A percentile compares a stretch with the other conserved stretches of the same genome.
phyloP scores from a whole-genome alignment of 192 early-diverging fungal genomes.

The Gigaspora rosea region DNA sequence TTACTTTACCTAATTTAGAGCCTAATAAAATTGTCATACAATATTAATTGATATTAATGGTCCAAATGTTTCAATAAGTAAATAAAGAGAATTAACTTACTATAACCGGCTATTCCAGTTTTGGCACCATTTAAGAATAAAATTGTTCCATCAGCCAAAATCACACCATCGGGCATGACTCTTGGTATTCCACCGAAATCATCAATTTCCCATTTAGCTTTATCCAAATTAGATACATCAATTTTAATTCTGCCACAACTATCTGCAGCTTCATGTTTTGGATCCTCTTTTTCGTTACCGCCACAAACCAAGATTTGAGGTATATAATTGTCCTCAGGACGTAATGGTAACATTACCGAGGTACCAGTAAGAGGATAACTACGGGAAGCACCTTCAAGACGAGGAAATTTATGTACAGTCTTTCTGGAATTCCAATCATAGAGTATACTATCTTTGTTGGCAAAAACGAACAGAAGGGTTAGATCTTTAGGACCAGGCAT shows the following conservation, averaged over 20 bases:
- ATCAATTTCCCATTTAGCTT: slow-evolving; percentile 58
- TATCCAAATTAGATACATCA: slow-evolving; percentile 39
- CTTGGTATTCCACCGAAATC: slow-evolving; percentile 45
- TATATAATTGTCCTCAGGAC: slow-evolving; percentile 57
- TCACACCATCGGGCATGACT: slow-evolving; percentile 56
- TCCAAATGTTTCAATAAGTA: background rate
- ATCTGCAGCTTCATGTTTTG: slow-evolving; percentile 39
- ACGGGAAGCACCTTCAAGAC: slow-evolving; percentile 48
- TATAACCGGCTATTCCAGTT: slow-evolving; percentile 60
- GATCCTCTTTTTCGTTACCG: slow-evolving; percentile 44
- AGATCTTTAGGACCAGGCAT: slow-evolving; percentile 40
- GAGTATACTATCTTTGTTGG: slow-evolving; percentile 55
- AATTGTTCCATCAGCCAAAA: slow-evolving; percentile 57
- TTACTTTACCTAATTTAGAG: background rate
- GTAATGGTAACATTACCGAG: slow-evolving; percentile 57
- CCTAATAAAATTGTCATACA: background rate
- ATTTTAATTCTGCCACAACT: slow-evolving; percentile 47
- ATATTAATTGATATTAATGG: too few relatives aligned
- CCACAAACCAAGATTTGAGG: slow-evolving; percentile 64
- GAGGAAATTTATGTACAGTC: slow-evolving; percentile 46
- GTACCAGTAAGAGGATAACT: slow-evolving; percentile 62
- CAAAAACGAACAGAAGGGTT: slow-evolving; percentile 52
- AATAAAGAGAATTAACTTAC: slow-evolving; percentile 1
- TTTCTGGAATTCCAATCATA: slow-evolving; percentile 47
- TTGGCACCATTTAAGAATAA: slow-evolving; percentile 66